These are phyloP conservation scores for Candida takata DNA, from an alignment of 805 yeast species.

Conservation along the genomic window DNA sequence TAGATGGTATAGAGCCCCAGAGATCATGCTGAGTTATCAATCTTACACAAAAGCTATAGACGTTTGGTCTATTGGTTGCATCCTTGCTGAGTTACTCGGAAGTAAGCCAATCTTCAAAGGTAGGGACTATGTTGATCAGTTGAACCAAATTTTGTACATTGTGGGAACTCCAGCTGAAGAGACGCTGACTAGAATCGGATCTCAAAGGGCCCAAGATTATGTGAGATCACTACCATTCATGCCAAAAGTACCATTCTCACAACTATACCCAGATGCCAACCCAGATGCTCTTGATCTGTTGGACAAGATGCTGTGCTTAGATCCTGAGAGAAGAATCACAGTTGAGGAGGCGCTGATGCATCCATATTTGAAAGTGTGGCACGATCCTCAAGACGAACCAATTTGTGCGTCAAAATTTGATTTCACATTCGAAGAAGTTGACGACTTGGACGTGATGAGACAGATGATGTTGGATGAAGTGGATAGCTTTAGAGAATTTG, in stretches of 20 bases:
- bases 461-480: conserved; percentile 79
- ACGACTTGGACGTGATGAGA: conserved; percentile 70
- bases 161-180: conserved; percentile 88
- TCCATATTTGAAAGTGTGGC: conserved; percentile 86
- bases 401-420: conserved; percentile 76
- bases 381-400: conserved; percentile 89
- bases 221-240: conserved; percentile 79
- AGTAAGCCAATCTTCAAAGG: conserved; percentile 92
- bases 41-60: conserved; percentile 95
- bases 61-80: conserved; percentile 97
- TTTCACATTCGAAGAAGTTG: conserved; percentile 73
- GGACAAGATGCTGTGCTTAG: conserved; percentile 74
- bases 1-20: conserved; percentile 98
- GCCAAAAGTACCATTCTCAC: conserved; percentile 67
- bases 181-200: conserved; percentile 64
- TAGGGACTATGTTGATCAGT: conserved; percentile 91
- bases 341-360: conserved; percentile 86
- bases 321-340: conserved; percentile 76
- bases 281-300: conserved; percentile 81
- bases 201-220: conserved; percentile 85
- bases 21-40: conserved; percentile 90
- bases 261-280: conserved; percentile 76
- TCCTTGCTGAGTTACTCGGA: conserved; percentile 86
- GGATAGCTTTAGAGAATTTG: conserved; percentile 67
- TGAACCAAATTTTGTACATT: conserved; percentile 77